These are phyloP conservation scores for Daldinia caldariorum DNA, from an alignment of 495 filamentous ascomycete species.

Conservation along the genomic window DNA sequence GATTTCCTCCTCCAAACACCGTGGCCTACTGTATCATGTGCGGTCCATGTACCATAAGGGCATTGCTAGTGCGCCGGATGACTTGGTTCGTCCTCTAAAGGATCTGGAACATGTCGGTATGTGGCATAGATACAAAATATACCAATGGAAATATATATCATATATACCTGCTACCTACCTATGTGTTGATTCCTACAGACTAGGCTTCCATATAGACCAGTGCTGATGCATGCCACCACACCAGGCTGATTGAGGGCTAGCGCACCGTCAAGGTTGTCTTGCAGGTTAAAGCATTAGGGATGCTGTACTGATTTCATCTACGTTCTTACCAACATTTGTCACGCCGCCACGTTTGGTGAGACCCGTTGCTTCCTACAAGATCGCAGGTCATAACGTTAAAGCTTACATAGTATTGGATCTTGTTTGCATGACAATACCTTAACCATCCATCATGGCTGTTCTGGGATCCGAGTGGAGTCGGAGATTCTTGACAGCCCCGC, in stretches of 20 bases:
- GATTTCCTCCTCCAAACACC: conserved; percentile 14
- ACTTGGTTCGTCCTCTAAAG: conserved; percentile 27
- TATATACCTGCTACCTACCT: conserved; percentile 3
- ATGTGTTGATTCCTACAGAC: conserved; percentile 37
- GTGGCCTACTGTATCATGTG: conserved; percentile 34
- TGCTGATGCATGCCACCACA: conserved; percentile 44
- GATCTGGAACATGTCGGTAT: conserved; percentile 37
- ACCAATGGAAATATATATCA: conserved; percentile 13
- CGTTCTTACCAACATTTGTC: conserved; percentile 15
- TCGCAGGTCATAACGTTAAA: conserved; percentile 13
- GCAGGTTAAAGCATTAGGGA: conserved; percentile 20
- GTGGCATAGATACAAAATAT: conserved; percentile 26
- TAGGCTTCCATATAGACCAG: conserved; percentile 33
- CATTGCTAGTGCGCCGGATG: conserved; percentile 21
- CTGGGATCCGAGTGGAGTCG: conserved; percentile 38
- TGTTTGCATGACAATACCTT: conserved; percentile 34
- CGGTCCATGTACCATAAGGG: conserved; percentile 14
- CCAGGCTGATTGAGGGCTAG: conserved; percentile 32
- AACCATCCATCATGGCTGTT: conserved; percentile 20
- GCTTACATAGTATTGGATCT: conserved; percentile 18
- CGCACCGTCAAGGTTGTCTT: conserved; percentile 30
- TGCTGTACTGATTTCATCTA: conserved; percentile 3
- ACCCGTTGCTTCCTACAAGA: conserved; percentile 20
- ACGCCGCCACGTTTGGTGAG: conserved; percentile 27
- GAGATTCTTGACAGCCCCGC: conserved; percentile 41